phyloP scores from a whole-genome alignment of 495 filamentous ascomycete species.

The Cenococcum geophilum region DNA sequence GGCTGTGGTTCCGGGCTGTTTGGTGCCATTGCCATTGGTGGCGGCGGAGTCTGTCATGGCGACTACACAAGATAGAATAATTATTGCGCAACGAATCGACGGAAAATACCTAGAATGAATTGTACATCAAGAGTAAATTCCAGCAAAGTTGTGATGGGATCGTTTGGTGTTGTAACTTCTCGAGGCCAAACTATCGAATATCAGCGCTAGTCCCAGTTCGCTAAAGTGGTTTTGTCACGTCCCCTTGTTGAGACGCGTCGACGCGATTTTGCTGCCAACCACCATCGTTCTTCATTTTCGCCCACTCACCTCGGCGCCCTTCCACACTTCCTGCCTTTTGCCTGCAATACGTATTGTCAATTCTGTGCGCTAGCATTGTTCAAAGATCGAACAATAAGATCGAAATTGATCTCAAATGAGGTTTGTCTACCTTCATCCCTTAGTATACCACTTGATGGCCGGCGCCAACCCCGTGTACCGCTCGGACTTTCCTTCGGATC shows the following conservation, averaged over 20 bases:
- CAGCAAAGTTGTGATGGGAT: too few species aligned
- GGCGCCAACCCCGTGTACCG: conserved; percentile 5
- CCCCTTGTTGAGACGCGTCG: background rate
- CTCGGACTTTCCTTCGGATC: conserved; percentile 9
- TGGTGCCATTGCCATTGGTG: conserved; percentile 27
- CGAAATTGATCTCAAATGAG: background rate
- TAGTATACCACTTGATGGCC: background rate
- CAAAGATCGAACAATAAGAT: background rate
- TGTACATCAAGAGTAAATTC: too few species aligned
- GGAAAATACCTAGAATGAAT: background rate
- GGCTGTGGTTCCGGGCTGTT: background rate
- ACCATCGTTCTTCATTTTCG: background rate
- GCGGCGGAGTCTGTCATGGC: conserved; percentile 7
- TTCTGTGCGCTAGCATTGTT: background rate
- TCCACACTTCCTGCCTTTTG: background rate
- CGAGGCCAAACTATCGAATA: too few species aligned
- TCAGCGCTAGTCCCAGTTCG: too few species aligned
- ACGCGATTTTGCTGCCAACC: conserved; percentile 2
- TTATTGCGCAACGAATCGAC: background rate
- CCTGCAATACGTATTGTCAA: background rate
- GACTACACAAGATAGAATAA: background rate
- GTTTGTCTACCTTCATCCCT: conserved; percentile 1
- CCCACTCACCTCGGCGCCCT: background rate
- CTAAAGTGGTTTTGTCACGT: background rate
- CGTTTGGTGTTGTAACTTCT: too few species aligned